A percentile compares a stretch with the other conserved stretches of the same genome.
Evolutionary conservation across 345 rosid genomes (phyloP).

Genomic region (Salix udensis): DNA sequence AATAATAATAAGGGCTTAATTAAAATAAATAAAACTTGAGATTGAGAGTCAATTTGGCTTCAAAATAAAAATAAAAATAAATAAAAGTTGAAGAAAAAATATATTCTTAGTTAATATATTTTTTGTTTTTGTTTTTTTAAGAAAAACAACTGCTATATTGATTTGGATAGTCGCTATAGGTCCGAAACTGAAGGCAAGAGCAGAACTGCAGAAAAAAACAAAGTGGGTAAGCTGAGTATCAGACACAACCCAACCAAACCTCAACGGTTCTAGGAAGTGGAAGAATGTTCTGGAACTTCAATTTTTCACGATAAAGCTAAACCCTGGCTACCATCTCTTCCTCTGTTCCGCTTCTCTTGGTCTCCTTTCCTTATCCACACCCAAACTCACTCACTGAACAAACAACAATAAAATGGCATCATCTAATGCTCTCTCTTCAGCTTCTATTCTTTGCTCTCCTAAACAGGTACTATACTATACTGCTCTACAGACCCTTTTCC

Average conservation of each 20-base stretch:
- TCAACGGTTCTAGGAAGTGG: conserved; percentile 24
- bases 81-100: too few relatives aligned
- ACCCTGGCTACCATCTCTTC: conserved; percentile 36
- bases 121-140: too few relatives aligned
- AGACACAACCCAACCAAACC: neutral
- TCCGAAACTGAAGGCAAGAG: too few relatives aligned
- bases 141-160: too few relatives aligned
- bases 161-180: too few relatives aligned
- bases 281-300: conserved; percentile 65
- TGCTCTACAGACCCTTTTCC: neutral
- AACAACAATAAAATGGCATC: conserved; percentile 50
- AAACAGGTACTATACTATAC: conserved; percentile 45
- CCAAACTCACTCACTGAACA: neutral
- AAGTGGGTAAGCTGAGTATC: too few relatives aligned
- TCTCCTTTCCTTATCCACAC: conserved; percentile 39
- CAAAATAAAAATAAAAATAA: too few relatives aligned
- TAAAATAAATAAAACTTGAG: too few relatives aligned
- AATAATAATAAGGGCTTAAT: too few relatives aligned
- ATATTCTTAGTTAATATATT: too few relatives aligned
- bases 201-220: too few relatives aligned
- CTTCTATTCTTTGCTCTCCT: conserved; percentile 65
- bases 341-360: neutral
- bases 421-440: conserved; percentile 65
- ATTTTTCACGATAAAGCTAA: conserved; percentile 30
- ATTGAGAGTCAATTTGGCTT: too few relatives aligned